Evolutionary conservation across 768 basidiomycete genomes (phyloP).

Genomic region (Auriscalpium microsporum): DNA sequence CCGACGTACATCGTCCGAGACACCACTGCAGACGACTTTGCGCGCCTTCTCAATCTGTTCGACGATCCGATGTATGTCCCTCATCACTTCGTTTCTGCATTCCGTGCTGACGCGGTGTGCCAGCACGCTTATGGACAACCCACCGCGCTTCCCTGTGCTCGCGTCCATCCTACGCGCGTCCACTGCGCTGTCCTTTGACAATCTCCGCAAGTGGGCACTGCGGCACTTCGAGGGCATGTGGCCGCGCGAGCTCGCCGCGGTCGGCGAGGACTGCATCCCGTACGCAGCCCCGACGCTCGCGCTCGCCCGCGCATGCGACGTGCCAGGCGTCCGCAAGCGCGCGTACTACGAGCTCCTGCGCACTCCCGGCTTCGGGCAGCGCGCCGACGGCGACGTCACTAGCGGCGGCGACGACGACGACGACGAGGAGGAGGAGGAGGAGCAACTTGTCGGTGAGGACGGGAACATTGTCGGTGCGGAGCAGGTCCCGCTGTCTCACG

Average conservation of each 20-base stretch:
- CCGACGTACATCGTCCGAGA: slow-evolving; percentile 19
- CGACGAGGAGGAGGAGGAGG: no score
- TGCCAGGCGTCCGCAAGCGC: slow-evolving; percentile 23
- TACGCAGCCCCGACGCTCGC: slow-evolving; percentile 24
- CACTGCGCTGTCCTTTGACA: slow-evolving; percentile 24
- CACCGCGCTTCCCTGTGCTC: slow-evolving; percentile 23
- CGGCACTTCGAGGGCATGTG: slow-evolving; percentile 25
- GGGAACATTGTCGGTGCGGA: not conserved
- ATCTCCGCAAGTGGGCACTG: slow-evolving; percentile 22
- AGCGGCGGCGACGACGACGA: not conserved
- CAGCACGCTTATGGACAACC: slow-evolving; percentile 19
- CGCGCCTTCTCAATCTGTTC: slow-evolving; percentile 22
- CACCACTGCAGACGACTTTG: slow-evolving; percentile 26
- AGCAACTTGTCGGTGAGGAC: not conserved
- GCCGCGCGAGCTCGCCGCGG: slow-evolving; percentile 16
- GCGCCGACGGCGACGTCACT: not conserved
- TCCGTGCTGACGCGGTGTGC: no score
- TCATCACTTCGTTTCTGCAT: not conserved
- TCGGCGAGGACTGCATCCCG: slow-evolving; percentile 11
- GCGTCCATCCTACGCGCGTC: slow-evolving; percentile 29
- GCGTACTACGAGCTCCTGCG: slow-evolving; percentile 35
- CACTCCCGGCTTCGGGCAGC: slow-evolving; percentile 21
- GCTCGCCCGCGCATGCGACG: slow-evolving; percentile 23
- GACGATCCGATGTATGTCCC: slow-evolving; percentile 27
- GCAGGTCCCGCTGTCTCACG: slow-evolving; percentile 1